Evolutionary conservation across 75 land plant species (phyloP).

Genomic region (Sequoia sempervirens): DNA sequence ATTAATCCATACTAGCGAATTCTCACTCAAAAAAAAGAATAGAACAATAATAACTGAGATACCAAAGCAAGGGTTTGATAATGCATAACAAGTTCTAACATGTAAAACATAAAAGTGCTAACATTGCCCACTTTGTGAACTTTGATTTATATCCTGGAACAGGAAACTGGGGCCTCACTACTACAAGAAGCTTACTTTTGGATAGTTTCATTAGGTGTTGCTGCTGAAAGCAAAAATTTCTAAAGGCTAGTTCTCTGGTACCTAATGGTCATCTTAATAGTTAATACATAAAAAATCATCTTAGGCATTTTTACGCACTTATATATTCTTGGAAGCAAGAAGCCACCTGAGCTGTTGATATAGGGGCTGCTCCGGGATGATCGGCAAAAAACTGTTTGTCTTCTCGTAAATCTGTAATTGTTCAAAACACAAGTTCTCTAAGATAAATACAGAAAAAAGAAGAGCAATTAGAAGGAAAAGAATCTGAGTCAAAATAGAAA

Average conservation of each 20-base stretch:
- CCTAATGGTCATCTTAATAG: neutral
- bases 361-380: conserved; percentile 72
- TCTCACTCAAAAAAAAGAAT: neutral
- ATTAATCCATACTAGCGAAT: neutral
- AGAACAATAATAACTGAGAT: neutral
- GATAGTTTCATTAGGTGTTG: neutral
- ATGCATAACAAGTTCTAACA: neutral
- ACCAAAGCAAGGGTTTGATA: neutral
- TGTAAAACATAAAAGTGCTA: neutral
- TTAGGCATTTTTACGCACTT: neutral
- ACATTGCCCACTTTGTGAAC: neutral
- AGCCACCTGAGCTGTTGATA: conserved; percentile 61
- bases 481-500: conserved; percentile 1
- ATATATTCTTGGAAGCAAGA: conserved; percentile 1
- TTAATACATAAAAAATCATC: neutral
- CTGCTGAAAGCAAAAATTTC: neutral
- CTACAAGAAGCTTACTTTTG: neutral
- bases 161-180: neutral
- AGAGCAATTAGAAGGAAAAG: neutral
- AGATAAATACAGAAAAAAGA: neutral
- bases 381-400: conserved; percentile 77
- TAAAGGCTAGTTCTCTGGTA: neutral
- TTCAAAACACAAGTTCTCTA: neutral
- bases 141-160: neutral
- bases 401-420: conserved; percentile 68